phyloP scores from a whole-genome alignment of 495 filamentous ascomycete species.

The Aspergillus saccharolyticus region DNA sequence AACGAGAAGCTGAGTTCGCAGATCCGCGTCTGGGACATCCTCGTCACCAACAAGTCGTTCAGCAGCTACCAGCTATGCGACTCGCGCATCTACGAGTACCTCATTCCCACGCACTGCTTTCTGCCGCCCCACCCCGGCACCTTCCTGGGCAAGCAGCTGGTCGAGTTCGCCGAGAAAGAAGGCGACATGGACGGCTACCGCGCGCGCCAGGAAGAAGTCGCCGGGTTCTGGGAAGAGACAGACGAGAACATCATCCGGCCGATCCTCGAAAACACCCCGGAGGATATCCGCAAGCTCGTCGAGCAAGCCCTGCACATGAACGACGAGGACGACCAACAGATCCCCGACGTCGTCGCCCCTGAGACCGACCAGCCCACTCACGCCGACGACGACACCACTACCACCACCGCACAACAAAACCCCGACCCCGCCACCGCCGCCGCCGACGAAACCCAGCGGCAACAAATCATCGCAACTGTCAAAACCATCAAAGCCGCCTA shows the following conservation, averaged over 20 bases:
- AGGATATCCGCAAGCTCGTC: constrained; percentile 37
- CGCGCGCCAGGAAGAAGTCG: constrained; percentile 68
- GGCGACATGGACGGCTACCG: constrained; percentile 63
- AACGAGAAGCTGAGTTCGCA: constrained; percentile 78
- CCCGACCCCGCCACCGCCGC: constrained; percentile 11
- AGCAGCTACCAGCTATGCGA: constrained; percentile 90
- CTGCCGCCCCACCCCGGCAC: constrained; percentile 86
- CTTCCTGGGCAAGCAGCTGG: constrained; percentile 73
- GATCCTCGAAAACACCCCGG: constrained; percentile 55
- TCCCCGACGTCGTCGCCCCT: no score
- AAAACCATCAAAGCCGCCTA: constrained; percentile 76
- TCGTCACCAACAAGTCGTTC: constrained; percentile 78
- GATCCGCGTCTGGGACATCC: constrained; percentile 89
- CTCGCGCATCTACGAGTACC: constrained; percentile 91
- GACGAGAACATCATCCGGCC: constrained; percentile 73
- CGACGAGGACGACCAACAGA: constrained; percentile 14
- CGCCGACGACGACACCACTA: constrained; percentile 2
- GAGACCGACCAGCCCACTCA: constrained; percentile 1
- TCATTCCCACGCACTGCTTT: constrained; percentile 87
- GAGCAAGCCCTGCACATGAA: constrained; percentile 35
- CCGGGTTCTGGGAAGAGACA: constrained; percentile 71
- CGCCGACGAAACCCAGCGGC: constrained; percentile 26
- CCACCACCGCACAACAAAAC: background rate
- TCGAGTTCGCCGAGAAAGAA: constrained; percentile 63
- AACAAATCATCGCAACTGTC: constrained; percentile 53